A percentile compares a stretch with the other conserved stretches of the same genome.
Conservation (phyloP, 768 basidiomycete species). For the Calocera viscosa region DNA sequence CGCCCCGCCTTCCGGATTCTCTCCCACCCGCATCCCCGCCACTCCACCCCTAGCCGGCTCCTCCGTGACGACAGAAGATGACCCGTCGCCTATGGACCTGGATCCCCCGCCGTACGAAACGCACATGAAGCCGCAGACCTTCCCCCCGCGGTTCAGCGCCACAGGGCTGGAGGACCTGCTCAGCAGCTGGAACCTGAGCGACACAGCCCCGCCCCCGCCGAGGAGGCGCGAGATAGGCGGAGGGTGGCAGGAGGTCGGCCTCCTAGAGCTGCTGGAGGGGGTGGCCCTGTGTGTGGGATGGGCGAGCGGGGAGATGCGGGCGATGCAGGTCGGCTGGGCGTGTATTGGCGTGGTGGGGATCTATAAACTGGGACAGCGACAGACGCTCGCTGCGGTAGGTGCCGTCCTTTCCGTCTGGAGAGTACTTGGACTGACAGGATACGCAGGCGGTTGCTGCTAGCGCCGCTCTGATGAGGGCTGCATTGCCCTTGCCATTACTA, state of each 20-base stretch:
- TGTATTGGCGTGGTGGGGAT: background rate
- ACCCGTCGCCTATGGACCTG: background rate
- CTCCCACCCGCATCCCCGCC: background rate
- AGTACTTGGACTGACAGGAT: background rate
- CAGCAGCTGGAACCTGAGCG: background rate
- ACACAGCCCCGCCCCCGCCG: background rate
- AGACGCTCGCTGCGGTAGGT: background rate
- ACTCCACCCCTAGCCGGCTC: background rate
- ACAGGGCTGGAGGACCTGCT: background rate
- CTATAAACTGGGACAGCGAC: background rate
- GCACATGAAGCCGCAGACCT: background rate
- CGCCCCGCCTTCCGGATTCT: background rate
- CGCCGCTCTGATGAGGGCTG: background rate
- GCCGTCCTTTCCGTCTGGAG: background rate
- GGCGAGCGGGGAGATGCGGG: background rate
- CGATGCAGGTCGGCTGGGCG: background rate
- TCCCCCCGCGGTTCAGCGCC: background rate
- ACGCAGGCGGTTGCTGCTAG: background rate
- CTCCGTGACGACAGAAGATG: background rate
- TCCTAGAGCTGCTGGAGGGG: background rate
- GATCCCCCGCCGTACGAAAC: background rate
- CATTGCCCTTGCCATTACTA: background rate
- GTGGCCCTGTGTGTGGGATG: background rate
- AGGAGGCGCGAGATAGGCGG: background rate
- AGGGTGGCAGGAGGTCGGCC: constrained; percentile 1